Evolutionary conservation across 225 moss, liverwort and hornwort genomes (phyloP), one percentile per base, ranked within the genome.

Genomic region (Anthoceros angustus): DNA sequence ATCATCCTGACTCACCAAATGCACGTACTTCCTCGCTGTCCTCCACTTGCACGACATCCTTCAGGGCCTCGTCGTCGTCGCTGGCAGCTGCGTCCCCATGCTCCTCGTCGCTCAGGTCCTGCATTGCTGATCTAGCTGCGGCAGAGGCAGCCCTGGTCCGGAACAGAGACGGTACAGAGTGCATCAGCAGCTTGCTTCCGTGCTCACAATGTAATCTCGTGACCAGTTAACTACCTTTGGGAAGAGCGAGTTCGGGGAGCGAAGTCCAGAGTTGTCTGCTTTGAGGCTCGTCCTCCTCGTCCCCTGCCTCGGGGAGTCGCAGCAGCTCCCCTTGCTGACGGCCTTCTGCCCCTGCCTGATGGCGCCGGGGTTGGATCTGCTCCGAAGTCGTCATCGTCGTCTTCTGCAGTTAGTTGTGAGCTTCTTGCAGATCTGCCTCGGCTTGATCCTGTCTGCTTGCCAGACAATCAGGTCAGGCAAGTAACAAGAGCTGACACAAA

Each of bases 221-320:
- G 9, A 45, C 43, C 8, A 45, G 9, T 48, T 1, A 12, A 48
- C 55, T 20, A 55, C 55, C 55, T 55, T 9, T 9, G 55, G 5
- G 55, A 55, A n/a, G 55, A 11, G 15, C 14, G 14, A 15, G 55
- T 5, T 18, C 55, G 55, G 5, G 55, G 55, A 7, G 23, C 23
- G n/a, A 55, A n/a, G 55, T 55, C 55, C 55, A 55, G 55, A n/a
- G 55, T 55, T 15, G 55, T 55, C 23, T 55, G 55, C 14, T 55
- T 55, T 11, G 23, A 55, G 8, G 55, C 55, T 7, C 55, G 55
- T 23, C 55, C 55, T 23, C 55, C 55, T 18, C 55, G 55, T 20
- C 55, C 55, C 55, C 55, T 55, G 18, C 55, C 55, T 55, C 15
- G 18, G 7, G 18, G 14, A 15, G 15, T 23, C 7, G 55, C 55